Base-by-base conservation (phyloP, 2,329 filamentous ascomycete genomes). In the Drechslerella stenobrocha region DNA sequence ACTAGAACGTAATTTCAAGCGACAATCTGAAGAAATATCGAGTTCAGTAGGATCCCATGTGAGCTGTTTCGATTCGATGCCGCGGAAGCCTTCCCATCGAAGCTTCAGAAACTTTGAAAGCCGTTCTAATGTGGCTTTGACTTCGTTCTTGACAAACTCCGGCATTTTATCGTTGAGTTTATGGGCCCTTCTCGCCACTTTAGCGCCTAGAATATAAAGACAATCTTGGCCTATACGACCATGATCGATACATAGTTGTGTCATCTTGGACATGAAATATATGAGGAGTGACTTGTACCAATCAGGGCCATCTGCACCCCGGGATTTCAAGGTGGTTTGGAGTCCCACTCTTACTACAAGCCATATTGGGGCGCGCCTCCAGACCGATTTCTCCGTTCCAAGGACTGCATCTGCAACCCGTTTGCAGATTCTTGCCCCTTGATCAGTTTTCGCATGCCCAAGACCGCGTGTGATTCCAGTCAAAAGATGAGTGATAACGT, bases 361-460 rank as follows among this genome's bases (percentile, higher is more conserved):
- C 82, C 82, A 86, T 0, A 81, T 61, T 0, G 82, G 76, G 9
- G 82, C 84, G 44, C 80, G 74, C 8, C 78, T 75, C 82, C 82
- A 84, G 0, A 52, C 40, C 0, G 64, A 65, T 11, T 64, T 59
- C 55, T 73, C 46, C 1, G 70, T 63, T 75, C 77, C 83, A 7
- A 81, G 58, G 0, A 83, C 77, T 11, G 85, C 82, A 35, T 85
- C 82, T 1, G 81, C 79, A 0, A 80, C 81, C 26, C 80, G 76
- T 61, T 85, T 85, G 42, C 69, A 74, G n/a, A 84, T 76, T 0
- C 75, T 74, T 4, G 55, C 50, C 2, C 46, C 40, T 11, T 30
- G 52, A 6, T 20, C 0, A 48, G 4, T 0, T 71, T 70, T 0
- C 72, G 13, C 2, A 69, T 56, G 51, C 0, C 80, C 81, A 0